These are phyloP conservation scores for Colletotrichum graminicola DNA, from an alignment of 2,329 filamentous ascomycete species.

Conservation along the genomic window DNA sequence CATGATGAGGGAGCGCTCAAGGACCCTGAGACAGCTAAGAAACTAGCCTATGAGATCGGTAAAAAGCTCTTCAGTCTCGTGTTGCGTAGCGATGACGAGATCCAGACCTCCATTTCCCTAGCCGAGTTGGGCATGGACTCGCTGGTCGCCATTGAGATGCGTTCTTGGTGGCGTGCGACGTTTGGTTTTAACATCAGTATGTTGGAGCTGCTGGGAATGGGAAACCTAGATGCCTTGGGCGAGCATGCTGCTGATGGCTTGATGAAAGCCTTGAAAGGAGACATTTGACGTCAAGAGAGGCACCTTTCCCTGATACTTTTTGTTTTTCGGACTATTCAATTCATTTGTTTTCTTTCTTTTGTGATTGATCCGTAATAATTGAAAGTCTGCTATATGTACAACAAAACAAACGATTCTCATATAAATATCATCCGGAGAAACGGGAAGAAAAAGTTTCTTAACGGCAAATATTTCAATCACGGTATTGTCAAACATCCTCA, in stretches of 20 bases:
- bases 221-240: constrained; percentile 34
- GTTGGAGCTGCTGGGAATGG: constrained; percentile 42
- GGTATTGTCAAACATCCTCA: no score
- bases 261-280: neutral
- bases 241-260: constrained; percentile 31
- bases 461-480: no score
- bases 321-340: no score
- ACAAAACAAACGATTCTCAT: no score
- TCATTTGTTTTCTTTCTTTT: no score
- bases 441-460: no score
- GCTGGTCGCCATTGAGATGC: constrained; percentile 44
- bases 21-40: neutral
- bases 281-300: neutral
- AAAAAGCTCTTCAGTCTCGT: constrained; percentile 40
- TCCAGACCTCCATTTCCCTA: constrained; percentile 20
- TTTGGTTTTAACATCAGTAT: constrained; percentile 44
- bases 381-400: no score
- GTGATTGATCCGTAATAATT: no score
- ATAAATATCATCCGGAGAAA: no score
- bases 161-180: constrained; percentile 42
- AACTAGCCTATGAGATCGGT: constrained; percentile 37
- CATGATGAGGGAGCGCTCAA: neutral
- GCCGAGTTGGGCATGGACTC: constrained; percentile 44
- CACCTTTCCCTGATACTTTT: no score
- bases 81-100: constrained; percentile 35